Conservation (phyloP, 225 moss, liverwort and hornwort genomes). For the Bryum argenteum region DNA sequence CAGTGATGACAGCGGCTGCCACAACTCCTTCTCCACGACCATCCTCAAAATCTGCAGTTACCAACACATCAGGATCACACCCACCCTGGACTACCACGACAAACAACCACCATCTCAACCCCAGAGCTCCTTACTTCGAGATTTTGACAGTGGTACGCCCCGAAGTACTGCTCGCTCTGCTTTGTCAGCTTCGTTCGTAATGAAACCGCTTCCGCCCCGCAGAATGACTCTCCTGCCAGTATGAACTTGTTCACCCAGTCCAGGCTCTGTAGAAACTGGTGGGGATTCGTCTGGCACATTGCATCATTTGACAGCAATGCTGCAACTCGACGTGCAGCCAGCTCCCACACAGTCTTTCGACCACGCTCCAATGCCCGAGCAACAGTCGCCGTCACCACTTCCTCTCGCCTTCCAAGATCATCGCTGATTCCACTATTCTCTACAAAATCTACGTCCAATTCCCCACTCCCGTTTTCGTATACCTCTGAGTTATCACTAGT, state of each 20-base stretch:
- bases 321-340: slow-evolving; percentile 90
- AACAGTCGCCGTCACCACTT: slow-evolving; percentile 70
- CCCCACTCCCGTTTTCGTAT: slow-evolving; percentile 55
- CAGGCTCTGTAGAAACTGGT: slow-evolving; percentile 90
- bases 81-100: slow-evolving; percentile 2
- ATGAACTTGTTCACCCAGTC: slow-evolving; percentile 98
- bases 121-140: slow-evolving; percentile 78
- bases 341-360: slow-evolving; percentile 96
- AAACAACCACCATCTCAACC: slow-evolving; percentile 6
- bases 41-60: slow-evolving; percentile 78
- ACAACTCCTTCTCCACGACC: slow-evolving; percentile 88
- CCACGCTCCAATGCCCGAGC: slow-evolving; percentile 85
- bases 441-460: slow-evolving; percentile 52
- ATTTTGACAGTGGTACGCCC: slow-evolving; percentile 93
- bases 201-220: slow-evolving; percentile 90
- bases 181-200: slow-evolving; percentile 86
- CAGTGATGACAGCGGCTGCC: slow-evolving; percentile 86
- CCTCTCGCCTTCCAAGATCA: slow-evolving; percentile 56
- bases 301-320: slow-evolving; percentile 92
- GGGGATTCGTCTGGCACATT: slow-evolving; percentile 81
- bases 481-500: slow-evolving; percentile 39
- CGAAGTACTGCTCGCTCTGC: slow-evolving; percentile 96
- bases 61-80: not conserved
- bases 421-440: slow-evolving; percentile 48
- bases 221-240: slow-evolving; percentile 92